phyloP scores from a whole-genome alignment of 768 basidiomycete species.

The Mycena floridula region DNA sequence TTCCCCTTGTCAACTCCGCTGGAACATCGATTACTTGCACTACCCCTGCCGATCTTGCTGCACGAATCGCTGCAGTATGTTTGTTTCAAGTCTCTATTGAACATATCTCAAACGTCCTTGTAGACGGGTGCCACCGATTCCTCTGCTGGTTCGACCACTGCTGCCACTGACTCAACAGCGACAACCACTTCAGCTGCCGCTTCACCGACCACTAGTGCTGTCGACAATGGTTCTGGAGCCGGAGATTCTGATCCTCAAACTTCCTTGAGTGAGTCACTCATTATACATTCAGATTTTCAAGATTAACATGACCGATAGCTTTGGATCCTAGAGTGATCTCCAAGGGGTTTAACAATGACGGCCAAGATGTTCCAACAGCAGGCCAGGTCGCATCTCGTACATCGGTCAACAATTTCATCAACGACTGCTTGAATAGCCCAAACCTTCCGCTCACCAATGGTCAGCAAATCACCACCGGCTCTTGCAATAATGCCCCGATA shows the following conservation, averaged over 20 bases:
- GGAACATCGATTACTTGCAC: conserved; percentile 51
- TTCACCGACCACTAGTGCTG: conserved; percentile 14
- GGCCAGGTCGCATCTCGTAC: conserved; percentile 54
- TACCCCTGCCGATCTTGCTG: conserved; percentile 37
- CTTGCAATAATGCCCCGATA: conserved; percentile 51
- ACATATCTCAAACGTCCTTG: background rate
- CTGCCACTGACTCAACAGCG: too few relatives aligned
- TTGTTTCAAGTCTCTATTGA: background rate
- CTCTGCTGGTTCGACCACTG: conserved; percentile 8
- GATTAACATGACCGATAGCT: conserved; percentile 12
- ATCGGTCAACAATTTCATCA: conserved; percentile 72
- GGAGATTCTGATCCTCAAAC: conserved; percentile 34
- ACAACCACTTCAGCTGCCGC: conserved; percentile 9
- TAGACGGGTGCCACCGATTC: conserved; percentile 21
- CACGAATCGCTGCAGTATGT: conserved; percentile 41
- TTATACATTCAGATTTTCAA: background rate
- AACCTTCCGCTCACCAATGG: conserved; percentile 50
- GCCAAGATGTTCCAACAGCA: conserved; percentile 33
- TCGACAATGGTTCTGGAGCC: conserved; percentile 12
- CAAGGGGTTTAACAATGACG: conserved; percentile 47
- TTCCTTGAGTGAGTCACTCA: conserved; percentile 28
- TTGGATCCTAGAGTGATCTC: conserved; percentile 46
- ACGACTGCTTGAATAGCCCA: conserved; percentile 47
- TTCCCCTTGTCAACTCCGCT: conserved; percentile 42
- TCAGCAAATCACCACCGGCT: conserved; percentile 30